Evolutionary conservation across 345 rosid genomes (phyloP).

Genomic region (Gossypium turneri): DNA sequence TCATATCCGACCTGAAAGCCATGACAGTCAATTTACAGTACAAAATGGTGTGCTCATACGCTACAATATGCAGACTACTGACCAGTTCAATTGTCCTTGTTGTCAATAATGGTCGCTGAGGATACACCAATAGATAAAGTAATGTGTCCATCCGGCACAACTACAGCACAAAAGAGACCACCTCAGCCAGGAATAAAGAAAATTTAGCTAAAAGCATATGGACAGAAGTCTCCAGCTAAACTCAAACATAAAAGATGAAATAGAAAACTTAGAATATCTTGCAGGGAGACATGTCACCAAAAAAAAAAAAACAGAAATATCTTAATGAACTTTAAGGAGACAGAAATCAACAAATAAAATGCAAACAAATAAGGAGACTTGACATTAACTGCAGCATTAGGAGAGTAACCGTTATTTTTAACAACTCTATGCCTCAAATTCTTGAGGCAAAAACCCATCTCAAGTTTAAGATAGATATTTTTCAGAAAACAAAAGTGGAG

Average conservation of each 20-base stretch:
- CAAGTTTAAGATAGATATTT: background rate
- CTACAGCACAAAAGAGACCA: slow-evolving; percentile 30
- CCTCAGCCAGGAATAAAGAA: slow-evolving; percentile 4
- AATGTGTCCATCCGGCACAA: slow-evolving; percentile 81
- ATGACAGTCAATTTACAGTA: slow-evolving; percentile 26
- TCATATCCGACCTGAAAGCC: slow-evolving; percentile 77
- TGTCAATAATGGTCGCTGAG: slow-evolving; percentile 89
- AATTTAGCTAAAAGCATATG: background rate
- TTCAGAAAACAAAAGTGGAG: background rate
- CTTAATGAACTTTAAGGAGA: too few relatives aligned
- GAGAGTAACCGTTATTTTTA: background rate
- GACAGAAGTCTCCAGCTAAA: background rate
- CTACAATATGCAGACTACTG: slow-evolving; percentile 17
- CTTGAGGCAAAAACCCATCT: background rate
- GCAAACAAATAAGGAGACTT: background rate
- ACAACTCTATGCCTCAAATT: background rate
- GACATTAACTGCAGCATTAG: background rate
- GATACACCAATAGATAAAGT: slow-evolving; percentile 86
- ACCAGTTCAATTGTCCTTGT: slow-evolving; percentile 96
- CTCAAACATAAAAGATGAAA: background rate
- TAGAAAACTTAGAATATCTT: background rate
- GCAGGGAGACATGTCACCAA: background rate
- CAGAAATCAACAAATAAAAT: background rate
- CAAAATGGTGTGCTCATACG: background rate
- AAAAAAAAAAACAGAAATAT: too few relatives aligned